phyloP scores from a whole-genome alignment of 768 basidiomycete species.

The Amanita subjunquillea region DNA sequence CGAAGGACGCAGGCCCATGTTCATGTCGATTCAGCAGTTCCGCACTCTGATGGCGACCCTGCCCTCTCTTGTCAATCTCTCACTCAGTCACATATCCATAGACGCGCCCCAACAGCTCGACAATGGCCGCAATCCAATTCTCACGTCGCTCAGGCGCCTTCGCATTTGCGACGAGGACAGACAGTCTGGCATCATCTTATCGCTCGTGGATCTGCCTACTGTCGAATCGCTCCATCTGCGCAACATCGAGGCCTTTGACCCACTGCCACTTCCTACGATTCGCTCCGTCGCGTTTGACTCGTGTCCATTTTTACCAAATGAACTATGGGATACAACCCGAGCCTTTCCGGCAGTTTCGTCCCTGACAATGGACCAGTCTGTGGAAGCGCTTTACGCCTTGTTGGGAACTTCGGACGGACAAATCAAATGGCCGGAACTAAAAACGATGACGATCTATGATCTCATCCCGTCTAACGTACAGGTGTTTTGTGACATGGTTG shows the following conservation, averaged over 20 bases:
- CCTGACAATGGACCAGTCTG: constrained; percentile 24
- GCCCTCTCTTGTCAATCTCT: constrained; percentile 28
- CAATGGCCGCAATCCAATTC: constrained; percentile 15
- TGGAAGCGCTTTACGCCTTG: constrained; percentile 19
- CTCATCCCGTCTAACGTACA: constrained; percentile 20
- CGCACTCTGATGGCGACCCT: constrained; percentile 21
- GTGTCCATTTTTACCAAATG: constrained; percentile 22
- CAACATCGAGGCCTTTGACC: constrained; percentile 23
- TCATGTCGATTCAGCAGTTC: constrained; percentile 25
- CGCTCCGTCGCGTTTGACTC: constrained; percentile 21
- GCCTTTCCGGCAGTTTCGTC: constrained; percentile 24
- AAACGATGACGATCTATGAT: constrained; percentile 21
- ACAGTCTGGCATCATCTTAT: constrained; percentile 21
- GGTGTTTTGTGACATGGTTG: constrained; percentile 21
- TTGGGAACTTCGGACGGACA: constrained; percentile 9
- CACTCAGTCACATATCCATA: constrained; percentile 25
- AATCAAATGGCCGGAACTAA: constrained; percentile 23
- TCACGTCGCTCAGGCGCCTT: constrained; percentile 26
- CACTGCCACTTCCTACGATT: constrained; percentile 20
- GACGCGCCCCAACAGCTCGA: constrained; percentile 24
- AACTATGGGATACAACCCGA: constrained; percentile 20
- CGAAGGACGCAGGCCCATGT: constrained; percentile 26
- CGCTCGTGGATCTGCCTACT: constrained; percentile 24
- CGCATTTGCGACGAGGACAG: constrained; percentile 28
- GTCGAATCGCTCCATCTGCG: constrained; percentile 27